Conservation (phyloP, 192 early-diverging fungal species). For the Umbelopsis ramanniana region DNA sequence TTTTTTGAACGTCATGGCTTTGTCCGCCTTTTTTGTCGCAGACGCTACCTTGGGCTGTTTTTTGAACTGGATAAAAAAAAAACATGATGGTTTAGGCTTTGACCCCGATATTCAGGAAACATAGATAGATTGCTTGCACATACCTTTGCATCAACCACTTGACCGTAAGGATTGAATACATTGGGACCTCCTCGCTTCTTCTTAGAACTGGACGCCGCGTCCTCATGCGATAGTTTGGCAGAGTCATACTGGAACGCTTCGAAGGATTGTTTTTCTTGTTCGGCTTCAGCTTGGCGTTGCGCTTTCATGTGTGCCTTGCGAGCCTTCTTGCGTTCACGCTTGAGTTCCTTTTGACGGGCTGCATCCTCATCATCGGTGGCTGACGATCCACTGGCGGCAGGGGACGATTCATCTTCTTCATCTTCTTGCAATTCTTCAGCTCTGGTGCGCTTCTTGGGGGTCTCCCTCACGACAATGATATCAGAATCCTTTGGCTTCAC, state of each 20-base stretch:
- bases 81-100: background rate
- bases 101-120: background rate
- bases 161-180: slow-evolving; percentile 10
- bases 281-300: background rate
- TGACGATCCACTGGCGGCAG: background rate
- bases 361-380: slow-evolving; percentile 7
- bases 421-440: slow-evolving; percentile 11
- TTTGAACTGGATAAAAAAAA: slow-evolving; percentile 1
- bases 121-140: background rate
- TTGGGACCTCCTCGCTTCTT: background rate
- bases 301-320: background rate
- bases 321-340: slow-evolving; percentile 7
- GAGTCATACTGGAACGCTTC: slow-evolving; percentile 5
- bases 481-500: slow-evolving; percentile 1
- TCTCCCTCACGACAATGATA: slow-evolving; percentile 5
- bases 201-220: background rate
- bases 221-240: slow-evolving; percentile 5
- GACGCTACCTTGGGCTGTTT: slow-evolving; percentile 20
- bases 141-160: slow-evolving; percentile 4
- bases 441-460: slow-evolving; percentile 1
- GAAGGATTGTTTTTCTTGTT: background rate
- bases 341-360: slow-evolving; percentile 17
- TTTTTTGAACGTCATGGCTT: slow-evolving; percentile 16
- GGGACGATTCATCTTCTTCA: background rate
- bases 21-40: slow-evolving; percentile 4